phyloP scores from a whole-genome alignment of 768 basidiomycete genomes.

The Phaffia tasmanica region DNA sequence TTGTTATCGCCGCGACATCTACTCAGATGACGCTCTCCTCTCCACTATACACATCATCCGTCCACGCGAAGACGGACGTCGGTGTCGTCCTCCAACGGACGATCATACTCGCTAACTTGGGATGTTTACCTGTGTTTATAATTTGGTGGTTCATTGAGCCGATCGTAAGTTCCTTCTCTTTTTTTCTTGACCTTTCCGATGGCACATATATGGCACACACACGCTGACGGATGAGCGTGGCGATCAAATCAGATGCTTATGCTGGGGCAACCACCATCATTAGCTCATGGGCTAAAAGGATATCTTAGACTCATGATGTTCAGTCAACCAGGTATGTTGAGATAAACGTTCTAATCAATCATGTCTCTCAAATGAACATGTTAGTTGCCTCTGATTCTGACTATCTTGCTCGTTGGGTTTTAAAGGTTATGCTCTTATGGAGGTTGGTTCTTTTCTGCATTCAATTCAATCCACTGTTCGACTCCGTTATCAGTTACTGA shows the following conservation, averaged over 20 bases:
- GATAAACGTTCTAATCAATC: too few relatives aligned
- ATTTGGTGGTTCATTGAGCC: conserved; percentile 58
- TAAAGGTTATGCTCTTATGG: too few relatives aligned
- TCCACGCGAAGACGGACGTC: conserved; percentile 49
- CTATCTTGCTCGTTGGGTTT: too few relatives aligned
- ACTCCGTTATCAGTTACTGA: too few relatives aligned
- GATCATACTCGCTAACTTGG: conserved; percentile 51
- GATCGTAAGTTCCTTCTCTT: conserved; percentile 41
- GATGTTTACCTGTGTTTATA: conserved; percentile 53
- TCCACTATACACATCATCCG: conserved; percentile 57
- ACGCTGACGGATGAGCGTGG: conserved; percentile 9
- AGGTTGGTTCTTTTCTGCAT: too few relatives aligned
- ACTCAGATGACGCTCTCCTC: conserved; percentile 68
- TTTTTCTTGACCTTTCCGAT: neutral
- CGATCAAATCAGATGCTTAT: conserved; percentile 11
- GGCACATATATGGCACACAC: neutral
- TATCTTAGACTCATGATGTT: conserved; percentile 56
- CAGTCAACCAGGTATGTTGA: conserved; percentile 59
- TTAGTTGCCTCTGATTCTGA: too few relatives aligned
- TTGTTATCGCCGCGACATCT: conserved; percentile 43
- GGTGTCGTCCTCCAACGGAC: conserved; percentile 64
- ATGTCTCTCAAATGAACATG: too few relatives aligned
- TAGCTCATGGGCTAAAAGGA: conserved; percentile 52
- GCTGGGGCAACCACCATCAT: conserved; percentile 51
- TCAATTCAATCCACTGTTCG: too few relatives aligned